Percentiles rank a stretch among this genome's conserved stretches.
These are phyloP conservation scores for Fusarium nurragi DNA, from an alignment of 2,329 filamentous ascomycete genomes.

Conservation along the genomic window DNA sequence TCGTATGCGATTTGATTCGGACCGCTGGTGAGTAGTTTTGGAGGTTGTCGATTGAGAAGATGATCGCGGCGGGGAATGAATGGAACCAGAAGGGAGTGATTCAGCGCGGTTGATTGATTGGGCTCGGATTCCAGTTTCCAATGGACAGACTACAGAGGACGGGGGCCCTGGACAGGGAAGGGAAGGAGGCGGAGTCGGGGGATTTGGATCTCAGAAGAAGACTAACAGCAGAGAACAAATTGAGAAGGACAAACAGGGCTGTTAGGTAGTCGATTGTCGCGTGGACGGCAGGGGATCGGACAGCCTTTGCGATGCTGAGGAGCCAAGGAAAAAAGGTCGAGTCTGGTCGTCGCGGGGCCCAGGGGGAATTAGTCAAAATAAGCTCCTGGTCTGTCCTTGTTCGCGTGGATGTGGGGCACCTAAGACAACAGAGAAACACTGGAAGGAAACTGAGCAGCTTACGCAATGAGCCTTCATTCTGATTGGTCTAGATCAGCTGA, in stretches of 20 bases:
- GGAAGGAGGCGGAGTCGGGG: slow-evolving; percentile 17
- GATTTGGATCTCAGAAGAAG: not conserved
- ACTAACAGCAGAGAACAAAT: not conserved
- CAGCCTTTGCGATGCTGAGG: not conserved
- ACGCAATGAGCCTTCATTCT: not conserved
- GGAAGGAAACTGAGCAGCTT: slow-evolving; percentile 3
- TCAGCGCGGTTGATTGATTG: slow-evolving; percentile 18
- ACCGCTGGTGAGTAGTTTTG: slow-evolving; percentile 4
- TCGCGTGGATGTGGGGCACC: slow-evolving; percentile 8
- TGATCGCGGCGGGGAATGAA: slow-evolving; percentile 25
- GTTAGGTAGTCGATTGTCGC: slow-evolving; percentile 21
- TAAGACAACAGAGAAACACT: slow-evolving; percentile 5
- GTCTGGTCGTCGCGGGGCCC: not conserved
- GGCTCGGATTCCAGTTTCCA: not conserved
- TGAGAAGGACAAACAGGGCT: not conserved
- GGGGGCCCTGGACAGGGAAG: slow-evolving; percentile 15
- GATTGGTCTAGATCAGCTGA: not conserved
- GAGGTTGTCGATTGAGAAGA: slow-evolving; percentile 6
- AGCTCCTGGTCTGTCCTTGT: slow-evolving; percentile 22
- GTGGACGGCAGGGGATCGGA: slow-evolving; percentile 12
- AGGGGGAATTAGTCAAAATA: not conserved
- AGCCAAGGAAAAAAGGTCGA: not conserved
- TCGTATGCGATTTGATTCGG: not conserved
- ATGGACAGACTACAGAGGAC: not conserved
- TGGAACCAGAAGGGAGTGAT: slow-evolving; percentile 13